A percentile compares a stretch with the other conserved stretches of the same genome.
Evolutionary conservation across 176 grass and related monocot genomes (phyloP).

Genomic region (Coix lacrymajobi): DNA sequence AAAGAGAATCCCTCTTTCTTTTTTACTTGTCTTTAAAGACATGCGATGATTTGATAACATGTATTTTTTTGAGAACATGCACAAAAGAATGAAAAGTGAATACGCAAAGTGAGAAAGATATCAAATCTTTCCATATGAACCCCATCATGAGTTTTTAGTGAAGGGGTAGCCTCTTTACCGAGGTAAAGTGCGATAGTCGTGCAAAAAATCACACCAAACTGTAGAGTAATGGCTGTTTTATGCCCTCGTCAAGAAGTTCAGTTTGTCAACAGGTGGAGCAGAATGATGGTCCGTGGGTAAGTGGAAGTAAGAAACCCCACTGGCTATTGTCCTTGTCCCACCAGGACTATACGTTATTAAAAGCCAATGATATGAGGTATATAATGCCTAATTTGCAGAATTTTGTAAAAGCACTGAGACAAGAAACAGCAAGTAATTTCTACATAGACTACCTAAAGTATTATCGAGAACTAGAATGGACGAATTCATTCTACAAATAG

Average conservation of each 20-base stretch:
- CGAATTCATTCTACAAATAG: constrained; percentile 32
- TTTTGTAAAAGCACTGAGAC: constrained; percentile 12
- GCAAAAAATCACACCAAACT: constrained; percentile 34
- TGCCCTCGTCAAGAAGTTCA: constrained; percentile 11
- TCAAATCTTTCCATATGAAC: constrained; percentile 46
- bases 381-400: constrained; percentile 29
- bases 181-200: constrained; percentile 32
- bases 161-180: constrained; percentile 35
- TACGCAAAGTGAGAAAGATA: constrained; percentile 36
- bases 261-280: constrained; percentile 17
- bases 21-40: constrained; percentile 55
- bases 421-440: constrained; percentile 13
- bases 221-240: constrained; percentile 17
- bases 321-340: constrained; percentile 24
- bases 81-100: constrained; percentile 47
- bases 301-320: constrained; percentile 41
- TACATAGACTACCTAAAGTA: constrained; percentile 12
- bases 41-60: constrained; percentile 48
- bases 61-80: constrained; percentile 37
- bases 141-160: constrained; percentile 34
- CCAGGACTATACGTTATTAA: constrained; percentile 15
- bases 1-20: constrained; percentile 58
- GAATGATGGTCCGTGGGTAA: constrained; percentile 32
- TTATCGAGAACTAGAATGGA: constrained; percentile 11
- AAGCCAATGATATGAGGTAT: neutral